These are phyloP conservation scores for Xylariaceae sp. DNA, from an alignment of 2,329 filamentous ascomycete genomes.

Conservation along the genomic window DNA sequence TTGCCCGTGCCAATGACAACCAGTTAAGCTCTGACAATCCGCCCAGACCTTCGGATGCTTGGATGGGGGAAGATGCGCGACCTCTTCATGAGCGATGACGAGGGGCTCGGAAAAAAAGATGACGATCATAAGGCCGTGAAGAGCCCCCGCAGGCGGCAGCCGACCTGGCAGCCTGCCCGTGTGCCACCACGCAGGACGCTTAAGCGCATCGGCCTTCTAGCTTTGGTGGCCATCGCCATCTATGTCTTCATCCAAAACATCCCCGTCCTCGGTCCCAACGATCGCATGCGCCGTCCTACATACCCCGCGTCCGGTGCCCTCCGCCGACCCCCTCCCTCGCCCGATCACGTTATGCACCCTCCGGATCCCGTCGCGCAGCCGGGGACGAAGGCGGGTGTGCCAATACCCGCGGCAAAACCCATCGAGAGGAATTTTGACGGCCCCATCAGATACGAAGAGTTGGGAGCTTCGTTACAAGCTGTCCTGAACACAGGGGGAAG, in stretches of 20 bases:
- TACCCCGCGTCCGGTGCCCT: constrained; percentile 26
- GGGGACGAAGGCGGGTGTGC: neutral
- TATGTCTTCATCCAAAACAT: constrained; percentile 63
- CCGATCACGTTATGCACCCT: constrained; percentile 4
- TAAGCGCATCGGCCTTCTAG: constrained; percentile 45
- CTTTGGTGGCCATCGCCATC: constrained; percentile 45
- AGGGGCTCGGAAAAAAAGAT: constrained; percentile 57
- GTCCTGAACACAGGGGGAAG: constrained; percentile 50
- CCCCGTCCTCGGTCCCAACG: constrained; percentile 40
- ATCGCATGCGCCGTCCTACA: constrained; percentile 35
- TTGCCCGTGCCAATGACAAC: constrained; percentile 5
- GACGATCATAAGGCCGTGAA: constrained; percentile 38
- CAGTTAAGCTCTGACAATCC: no score
- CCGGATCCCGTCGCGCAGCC: constrained; percentile 5
- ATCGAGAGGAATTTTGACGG: constrained; percentile 57
- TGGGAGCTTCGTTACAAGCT: constrained; percentile 58
- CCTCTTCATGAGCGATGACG: constrained; percentile 46
- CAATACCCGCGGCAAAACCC: constrained; percentile 3
- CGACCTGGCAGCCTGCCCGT: constrained; percentile 39
- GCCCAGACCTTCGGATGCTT: constrained; percentile 24
- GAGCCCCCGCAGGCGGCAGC: constrained; percentile 23
- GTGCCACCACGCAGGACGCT: constrained; percentile 46
- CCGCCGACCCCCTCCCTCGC: constrained; percentile 8
- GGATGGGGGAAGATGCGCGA: constrained; percentile 37
- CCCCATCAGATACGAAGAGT: constrained; percentile 59